These are phyloP conservation scores for Gossypium mustelinum DNA, from an alignment of 345 rosid genomes.

Conservation along the genomic window DNA sequence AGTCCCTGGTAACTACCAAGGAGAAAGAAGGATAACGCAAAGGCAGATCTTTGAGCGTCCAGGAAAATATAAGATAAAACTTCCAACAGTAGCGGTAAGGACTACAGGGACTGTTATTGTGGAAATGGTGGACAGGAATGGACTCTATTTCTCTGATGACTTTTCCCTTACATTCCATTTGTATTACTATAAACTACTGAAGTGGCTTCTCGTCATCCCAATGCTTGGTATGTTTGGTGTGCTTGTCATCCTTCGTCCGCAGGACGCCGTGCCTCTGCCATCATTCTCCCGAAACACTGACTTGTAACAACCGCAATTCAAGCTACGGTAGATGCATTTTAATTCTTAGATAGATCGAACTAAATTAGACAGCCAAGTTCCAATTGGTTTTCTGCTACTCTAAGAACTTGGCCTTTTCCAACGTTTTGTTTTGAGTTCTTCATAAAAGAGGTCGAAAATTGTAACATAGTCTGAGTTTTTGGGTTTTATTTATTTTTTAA, in stretches of 20 bases:
- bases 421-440: slow-evolving; percentile 19
- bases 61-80: slow-evolving; percentile 73
- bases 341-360: neutral
- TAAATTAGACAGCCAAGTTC: neutral
- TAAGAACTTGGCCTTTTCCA: neutral
- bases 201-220: slow-evolving; percentile 96
- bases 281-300: slow-evolving; percentile 90
- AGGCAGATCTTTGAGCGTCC: slow-evolving; percentile 58
- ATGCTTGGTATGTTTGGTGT: slow-evolving; percentile 95
- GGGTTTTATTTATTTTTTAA: neutral
- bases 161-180: slow-evolving; percentile 96
- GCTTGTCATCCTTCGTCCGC: slow-evolving; percentile 85
- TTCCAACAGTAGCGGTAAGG: slow-evolving; percentile 88
- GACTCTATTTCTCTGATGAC: slow-evolving; percentile 87
- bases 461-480: slow-evolving; percentile 30
- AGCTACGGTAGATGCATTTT: neutral
- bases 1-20: slow-evolving; percentile 95
- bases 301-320: slow-evolving; percentile 30
- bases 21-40: slow-evolving; percentile 75
- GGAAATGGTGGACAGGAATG: slow-evolving; percentile 94
- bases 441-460: slow-evolving; percentile 17
- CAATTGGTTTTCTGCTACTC: neutral
- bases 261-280: slow-evolving; percentile 84
- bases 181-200: slow-evolving; percentile 91
- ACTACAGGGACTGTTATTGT: slow-evolving; percentile 89